phyloP scores from a whole-genome alignment of 371 early-diverging fungal genomes.

The Apophysomyces variabilis region DNA sequence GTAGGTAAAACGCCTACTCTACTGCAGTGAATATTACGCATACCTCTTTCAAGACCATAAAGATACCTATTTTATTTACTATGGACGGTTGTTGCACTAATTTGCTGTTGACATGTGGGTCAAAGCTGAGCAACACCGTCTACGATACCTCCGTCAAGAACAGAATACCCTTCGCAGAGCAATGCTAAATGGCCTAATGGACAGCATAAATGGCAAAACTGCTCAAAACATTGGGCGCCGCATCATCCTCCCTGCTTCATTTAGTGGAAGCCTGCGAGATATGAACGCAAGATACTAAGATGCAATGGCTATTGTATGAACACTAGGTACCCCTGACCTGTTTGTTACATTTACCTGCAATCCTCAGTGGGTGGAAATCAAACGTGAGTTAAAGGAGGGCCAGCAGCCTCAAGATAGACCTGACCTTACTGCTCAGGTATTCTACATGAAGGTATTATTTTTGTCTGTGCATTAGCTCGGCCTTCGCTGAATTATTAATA shows the following conservation, averaged over 20 bases:
- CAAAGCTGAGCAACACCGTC: slow-evolving; percentile 14
- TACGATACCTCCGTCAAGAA: neutral
- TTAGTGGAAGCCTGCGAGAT: slow-evolving; percentile 17
- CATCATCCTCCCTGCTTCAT: slow-evolving; percentile 15
- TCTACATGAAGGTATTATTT: slow-evolving; percentile 29
- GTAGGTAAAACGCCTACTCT: no score
- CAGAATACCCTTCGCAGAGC: neutral
- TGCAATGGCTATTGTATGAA: slow-evolving; percentile 28
- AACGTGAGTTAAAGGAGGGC: slow-evolving; percentile 15
- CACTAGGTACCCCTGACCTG: slow-evolving; percentile 36
- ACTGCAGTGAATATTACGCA: no score
- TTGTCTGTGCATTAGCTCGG: no score
- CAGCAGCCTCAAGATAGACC: slow-evolving; percentile 29
- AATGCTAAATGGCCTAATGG: neutral
- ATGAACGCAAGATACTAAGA: slow-evolving; percentile 29
- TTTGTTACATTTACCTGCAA: slow-evolving; percentile 50
- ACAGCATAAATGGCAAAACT: neutral
- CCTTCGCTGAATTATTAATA: no score
- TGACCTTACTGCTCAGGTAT: slow-evolving; percentile 26
- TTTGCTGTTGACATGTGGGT: slow-evolving; percentile 15
- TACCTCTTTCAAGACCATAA: slow-evolving; percentile 12
- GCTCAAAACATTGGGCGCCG: neutral
- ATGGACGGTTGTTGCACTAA: slow-evolving; percentile 13
- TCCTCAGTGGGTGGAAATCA: slow-evolving; percentile 38
- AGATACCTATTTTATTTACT: neutral